A percentile compares a stretch with the other conserved stretches of the same genome.
These are phyloP conservation scores for Phaeodactylum tricornutum DNA, from an alignment of 108 stramenopile species.

Conservation along the genomic window DNA sequence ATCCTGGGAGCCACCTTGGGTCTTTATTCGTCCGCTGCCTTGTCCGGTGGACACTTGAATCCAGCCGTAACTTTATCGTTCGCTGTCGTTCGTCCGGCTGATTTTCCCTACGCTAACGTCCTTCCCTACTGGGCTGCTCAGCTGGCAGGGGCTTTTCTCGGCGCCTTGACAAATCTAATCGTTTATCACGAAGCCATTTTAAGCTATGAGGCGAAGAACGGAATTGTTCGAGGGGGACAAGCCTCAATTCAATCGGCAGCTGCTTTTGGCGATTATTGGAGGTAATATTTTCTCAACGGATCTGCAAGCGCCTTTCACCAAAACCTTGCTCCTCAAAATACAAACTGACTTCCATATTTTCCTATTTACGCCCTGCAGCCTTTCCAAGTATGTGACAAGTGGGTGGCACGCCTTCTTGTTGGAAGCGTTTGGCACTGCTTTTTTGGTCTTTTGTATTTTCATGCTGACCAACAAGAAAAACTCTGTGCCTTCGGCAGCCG, in stretches of 20 bases:
- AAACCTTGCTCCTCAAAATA: no score
- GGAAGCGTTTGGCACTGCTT: conserved; percentile 8
- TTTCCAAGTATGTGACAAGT: no score
- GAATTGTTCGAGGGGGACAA: conserved; percentile 1
- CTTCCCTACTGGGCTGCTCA: conserved; percentile 6
- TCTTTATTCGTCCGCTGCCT: conserved; percentile 3
- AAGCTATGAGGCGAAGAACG: conserved; percentile 1
- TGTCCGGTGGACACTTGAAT: conserved; percentile 16
- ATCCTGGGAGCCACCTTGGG: conserved; percentile 8
- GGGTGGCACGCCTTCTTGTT: conserved; percentile 1
- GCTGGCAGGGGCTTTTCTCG: conserved; percentile 10
- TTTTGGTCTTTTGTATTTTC: conserved; percentile 11
- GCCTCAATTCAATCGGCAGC: conserved; percentile 1
- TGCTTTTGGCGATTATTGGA: conserved; percentile 9
- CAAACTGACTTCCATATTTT: no score
- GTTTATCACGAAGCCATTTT: conserved; percentile 7
- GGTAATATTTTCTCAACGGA: no score
- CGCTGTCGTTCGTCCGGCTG: conserved; percentile 1
- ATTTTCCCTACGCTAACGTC: background rate
- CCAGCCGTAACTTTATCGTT: conserved; percentile 15
- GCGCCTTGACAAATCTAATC: conserved; percentile 1
- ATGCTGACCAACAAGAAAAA: conserved; percentile 6
- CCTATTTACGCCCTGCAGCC: no score
- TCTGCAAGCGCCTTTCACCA: no score
- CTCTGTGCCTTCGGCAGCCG: background rate